A percentile compares a stretch with the other conserved stretches of the same genome.
Conservation (phyloP, 2,329 filamentous ascomycete genomes). For the Epichloe gansuensis region DNA sequence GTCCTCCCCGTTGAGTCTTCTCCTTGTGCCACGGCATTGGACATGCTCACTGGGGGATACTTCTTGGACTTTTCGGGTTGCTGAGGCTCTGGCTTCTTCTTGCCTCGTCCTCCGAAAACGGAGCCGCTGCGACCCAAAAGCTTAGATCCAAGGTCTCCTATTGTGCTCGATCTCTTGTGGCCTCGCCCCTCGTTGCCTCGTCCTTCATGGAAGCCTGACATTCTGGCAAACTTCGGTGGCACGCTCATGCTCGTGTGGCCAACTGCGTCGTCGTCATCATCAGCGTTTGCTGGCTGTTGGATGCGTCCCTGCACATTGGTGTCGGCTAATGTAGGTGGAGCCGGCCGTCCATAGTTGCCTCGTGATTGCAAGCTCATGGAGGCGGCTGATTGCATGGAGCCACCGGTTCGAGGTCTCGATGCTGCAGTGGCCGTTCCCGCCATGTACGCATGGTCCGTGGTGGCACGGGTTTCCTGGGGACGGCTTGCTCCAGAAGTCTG, state of each 20-base stretch:
- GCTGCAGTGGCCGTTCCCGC: constrained; percentile 28
- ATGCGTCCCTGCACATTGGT: constrained; percentile 85
- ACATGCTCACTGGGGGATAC: constrained; percentile 89
- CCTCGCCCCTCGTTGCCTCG: constrained; percentile 33
- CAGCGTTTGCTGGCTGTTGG: constrained; percentile 52
- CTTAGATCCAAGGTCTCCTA: constrained; percentile 71
- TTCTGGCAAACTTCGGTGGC: constrained; percentile 44
- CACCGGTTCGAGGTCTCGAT: constrained; percentile 62
- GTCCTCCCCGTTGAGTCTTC: constrained; percentile 39
- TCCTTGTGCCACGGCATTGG: constrained; percentile 49
- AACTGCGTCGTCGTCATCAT: constrained; percentile 59
- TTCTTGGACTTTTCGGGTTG: constrained; percentile 50
- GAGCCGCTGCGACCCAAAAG: constrained; percentile 75
- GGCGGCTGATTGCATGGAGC: constrained; percentile 57
- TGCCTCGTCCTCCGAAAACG: constrained; percentile 54
- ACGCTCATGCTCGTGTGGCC: constrained; percentile 48
- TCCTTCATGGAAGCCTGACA: constrained; percentile 44
- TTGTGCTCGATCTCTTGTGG: constrained; percentile 62
- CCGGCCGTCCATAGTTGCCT: constrained; percentile 71
- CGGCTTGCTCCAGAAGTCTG: constrained; percentile 22
- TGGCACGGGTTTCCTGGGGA: constrained; percentile 24
- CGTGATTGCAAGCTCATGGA: constrained; percentile 53
- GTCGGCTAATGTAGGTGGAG: constrained; percentile 72
- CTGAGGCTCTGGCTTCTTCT: constrained; percentile 34
- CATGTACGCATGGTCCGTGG: constrained; percentile 30